Percentiles rank a stretch among this genome's conserved stretches.
Conservation (phyloP, 2,329 filamentous ascomycete genomes). For the Metarhizium humberi region DNA sequence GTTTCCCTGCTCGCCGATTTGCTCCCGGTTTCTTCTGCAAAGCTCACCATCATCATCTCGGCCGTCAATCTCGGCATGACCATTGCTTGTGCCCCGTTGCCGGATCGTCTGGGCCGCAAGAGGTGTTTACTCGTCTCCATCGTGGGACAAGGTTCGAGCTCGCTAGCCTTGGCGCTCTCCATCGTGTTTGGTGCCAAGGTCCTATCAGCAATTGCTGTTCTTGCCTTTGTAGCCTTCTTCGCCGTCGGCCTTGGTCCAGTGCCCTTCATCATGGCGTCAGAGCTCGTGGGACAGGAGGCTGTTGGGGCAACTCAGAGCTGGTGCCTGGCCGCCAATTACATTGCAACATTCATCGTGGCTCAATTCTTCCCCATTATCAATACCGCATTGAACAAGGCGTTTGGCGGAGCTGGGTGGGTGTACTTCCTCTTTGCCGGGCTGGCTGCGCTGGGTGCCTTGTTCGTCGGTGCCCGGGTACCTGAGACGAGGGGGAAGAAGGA, state of each 20-base stretch:
- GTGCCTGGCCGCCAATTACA: slow-evolving; percentile 78
- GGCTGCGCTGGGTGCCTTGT: slow-evolving; percentile 58
- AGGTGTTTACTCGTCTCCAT: slow-evolving; percentile 75
- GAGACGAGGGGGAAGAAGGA: slow-evolving; percentile 82
- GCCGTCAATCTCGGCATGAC: slow-evolving; percentile 80
- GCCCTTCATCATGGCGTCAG: slow-evolving; percentile 86
- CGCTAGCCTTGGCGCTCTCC: slow-evolving; percentile 68
- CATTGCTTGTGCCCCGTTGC: slow-evolving; percentile 68
- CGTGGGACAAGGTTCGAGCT: slow-evolving; percentile 71
- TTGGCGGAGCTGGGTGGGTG: slow-evolving; percentile 68
- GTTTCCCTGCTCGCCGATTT: slow-evolving; percentile 78
- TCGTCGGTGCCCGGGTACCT: slow-evolving; percentile 67
- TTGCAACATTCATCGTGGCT: slow-evolving; percentile 83
- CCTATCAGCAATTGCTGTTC: slow-evolving; percentile 70
- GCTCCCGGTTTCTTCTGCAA: slow-evolving; percentile 68
- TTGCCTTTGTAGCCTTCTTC: slow-evolving; percentile 83
- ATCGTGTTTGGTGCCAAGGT: slow-evolving; percentile 65
- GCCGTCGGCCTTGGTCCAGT: slow-evolving; percentile 87
- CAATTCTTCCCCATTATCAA: slow-evolving; percentile 93
- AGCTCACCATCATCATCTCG: slow-evolving; percentile 83
- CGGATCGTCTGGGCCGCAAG: slow-evolving; percentile 83
- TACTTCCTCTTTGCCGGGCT: slow-evolving; percentile 86
- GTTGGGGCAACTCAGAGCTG: slow-evolving; percentile 88
- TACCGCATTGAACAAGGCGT: slow-evolving; percentile 51
- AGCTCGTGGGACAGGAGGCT: slow-evolving; percentile 82